These are phyloP conservation scores for Cladosporium sp. DNA, from an alignment of 2,329 filamentous ascomycete genomes.

Conservation along the genomic window DNA sequence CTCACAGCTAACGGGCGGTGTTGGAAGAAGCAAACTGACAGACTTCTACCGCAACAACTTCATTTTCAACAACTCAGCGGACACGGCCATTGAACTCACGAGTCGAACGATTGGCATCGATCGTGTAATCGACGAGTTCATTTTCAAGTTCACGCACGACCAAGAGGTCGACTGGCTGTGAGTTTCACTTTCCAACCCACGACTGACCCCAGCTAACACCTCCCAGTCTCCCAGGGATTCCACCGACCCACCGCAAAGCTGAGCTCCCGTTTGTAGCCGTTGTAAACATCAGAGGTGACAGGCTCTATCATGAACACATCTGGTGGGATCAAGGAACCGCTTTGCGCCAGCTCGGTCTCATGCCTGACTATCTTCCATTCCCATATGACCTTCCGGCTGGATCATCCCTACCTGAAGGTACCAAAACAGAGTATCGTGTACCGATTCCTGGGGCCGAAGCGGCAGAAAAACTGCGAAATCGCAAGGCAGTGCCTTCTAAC, in stretches of 20 bases:
- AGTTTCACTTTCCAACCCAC: conserved; percentile 28
- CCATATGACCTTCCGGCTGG: conserved; percentile 10
- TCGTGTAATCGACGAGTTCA: conserved; percentile 67
- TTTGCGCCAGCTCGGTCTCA: conserved; percentile 57
- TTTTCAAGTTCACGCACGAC: conserved; percentile 61
- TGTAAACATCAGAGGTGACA: conserved; percentile 64
- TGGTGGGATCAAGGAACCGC: conserved; percentile 65
- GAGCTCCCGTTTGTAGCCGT: conserved; percentile 62
- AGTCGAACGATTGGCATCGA: conserved; percentile 70
- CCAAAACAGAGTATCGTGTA: conserved; percentile 51
- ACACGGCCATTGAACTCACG: conserved; percentile 64
- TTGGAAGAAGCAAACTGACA: conserved; percentile 60
- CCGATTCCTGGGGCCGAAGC: conserved; percentile 57
- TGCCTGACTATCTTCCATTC: conserved; percentile 61
- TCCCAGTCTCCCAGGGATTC: conserved; percentile 53
- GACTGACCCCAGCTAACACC: not conserved
- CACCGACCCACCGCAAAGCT: conserved; percentile 51
- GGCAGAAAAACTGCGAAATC: conserved; percentile 48
- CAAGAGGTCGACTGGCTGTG: conserved; percentile 66
- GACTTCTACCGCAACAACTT: conserved; percentile 71
- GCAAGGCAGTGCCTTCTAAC: conserved; percentile 51
- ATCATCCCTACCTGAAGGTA: conserved; percentile 19
- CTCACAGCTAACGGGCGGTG: conserved; percentile 55
- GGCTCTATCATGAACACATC: conserved; percentile 68
- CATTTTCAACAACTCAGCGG: conserved; percentile 67